phyloP scores from a whole-genome alignment of 2,329 filamentous ascomycete genomes.

The Zasmidium citrigriseum region DNA sequence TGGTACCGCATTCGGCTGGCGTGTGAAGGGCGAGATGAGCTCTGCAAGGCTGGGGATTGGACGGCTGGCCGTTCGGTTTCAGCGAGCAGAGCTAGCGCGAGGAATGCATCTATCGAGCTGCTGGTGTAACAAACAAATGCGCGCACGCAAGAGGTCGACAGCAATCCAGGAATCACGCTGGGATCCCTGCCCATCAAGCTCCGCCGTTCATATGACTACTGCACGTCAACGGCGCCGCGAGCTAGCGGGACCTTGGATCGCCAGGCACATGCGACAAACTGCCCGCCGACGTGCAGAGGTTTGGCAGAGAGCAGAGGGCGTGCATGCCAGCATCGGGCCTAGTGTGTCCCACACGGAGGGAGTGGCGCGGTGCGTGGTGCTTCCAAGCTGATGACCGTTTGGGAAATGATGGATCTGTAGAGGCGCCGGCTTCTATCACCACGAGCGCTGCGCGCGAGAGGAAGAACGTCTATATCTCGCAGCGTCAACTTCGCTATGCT shows the following conservation, averaged over 20 bases:
- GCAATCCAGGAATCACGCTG: conserved; percentile 18
- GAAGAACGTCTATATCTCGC: conserved; percentile 25
- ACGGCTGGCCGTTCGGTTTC: conserved; percentile 21
- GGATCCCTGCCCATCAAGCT: conserved; percentile 24
- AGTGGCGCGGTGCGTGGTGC: conserved; percentile 35
- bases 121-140: conserved; percentile 25
- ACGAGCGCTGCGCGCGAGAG: conserved; percentile 22
- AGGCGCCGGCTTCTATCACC: conserved; percentile 26
- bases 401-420: conserved; percentile 30
- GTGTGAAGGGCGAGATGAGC: conserved; percentile 12
- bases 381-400: conserved; percentile 31
- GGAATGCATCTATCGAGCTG: conserved; percentile 27
- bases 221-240: conserved; percentile 27
- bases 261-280: conserved; percentile 21
- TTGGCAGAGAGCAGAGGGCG: conserved; percentile 5
- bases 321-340: conserved; percentile 26
- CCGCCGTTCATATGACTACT: conserved; percentile 27
- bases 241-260: conserved; percentile 22
- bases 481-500: conserved; percentile 19
- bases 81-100: conserved; percentile 25
- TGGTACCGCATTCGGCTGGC: conserved; percentile 18
- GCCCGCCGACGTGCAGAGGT: neutral
- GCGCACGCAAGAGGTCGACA: conserved; percentile 16
- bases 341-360: conserved; percentile 32
- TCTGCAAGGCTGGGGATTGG: conserved; percentile 16